Conservation (phyloP, 2,329 filamentous ascomycete genomes). For the Epicoccum sorghinum region DNA sequence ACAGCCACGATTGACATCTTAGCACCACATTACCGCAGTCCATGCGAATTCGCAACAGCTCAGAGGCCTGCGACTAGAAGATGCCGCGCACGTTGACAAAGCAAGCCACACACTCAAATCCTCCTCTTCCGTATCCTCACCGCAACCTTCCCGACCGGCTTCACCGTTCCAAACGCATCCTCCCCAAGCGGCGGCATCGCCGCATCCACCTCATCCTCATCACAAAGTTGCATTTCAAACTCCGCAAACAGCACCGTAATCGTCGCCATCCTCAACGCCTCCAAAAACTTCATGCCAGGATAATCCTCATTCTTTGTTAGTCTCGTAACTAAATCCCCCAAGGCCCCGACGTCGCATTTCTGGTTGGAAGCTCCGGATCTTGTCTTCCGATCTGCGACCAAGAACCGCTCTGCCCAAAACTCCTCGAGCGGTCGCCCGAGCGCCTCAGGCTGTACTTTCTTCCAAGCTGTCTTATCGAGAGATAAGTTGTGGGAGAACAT, state of each 20-base stretch:
- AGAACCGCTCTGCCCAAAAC: conserved; percentile 39
- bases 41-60: no score
- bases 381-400: conserved; percentile 13
- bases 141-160: conserved; percentile 26
- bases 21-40: no score
- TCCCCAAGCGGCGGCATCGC: conserved; percentile 23
- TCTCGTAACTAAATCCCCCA: conserved; percentile 23
- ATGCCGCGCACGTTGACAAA: no score
- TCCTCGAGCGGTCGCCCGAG: conserved; percentile 29
- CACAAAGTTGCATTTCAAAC: conserved; percentile 37
- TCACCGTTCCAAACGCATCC: conserved; percentile 28
- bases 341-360: neutral
- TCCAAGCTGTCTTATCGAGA: conserved; percentile 32
- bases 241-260: conserved; percentile 31
- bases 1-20: no score
- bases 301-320: conserved; percentile 21
- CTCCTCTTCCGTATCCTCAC: conserved; percentile 36
- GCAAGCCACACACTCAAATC: neutral
- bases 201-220: conserved; percentile 26
- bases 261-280: conserved; percentile 30
- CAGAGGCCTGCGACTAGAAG: no score
- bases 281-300: conserved; percentile 21
- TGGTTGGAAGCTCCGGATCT: neutral
- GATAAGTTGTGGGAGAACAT: conserved; percentile 34
- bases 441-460: conserved; percentile 21